Base-by-base conservation (phyloP, 768 basidiomycete species). In the Pleurotus citrinopileatus region DNA sequence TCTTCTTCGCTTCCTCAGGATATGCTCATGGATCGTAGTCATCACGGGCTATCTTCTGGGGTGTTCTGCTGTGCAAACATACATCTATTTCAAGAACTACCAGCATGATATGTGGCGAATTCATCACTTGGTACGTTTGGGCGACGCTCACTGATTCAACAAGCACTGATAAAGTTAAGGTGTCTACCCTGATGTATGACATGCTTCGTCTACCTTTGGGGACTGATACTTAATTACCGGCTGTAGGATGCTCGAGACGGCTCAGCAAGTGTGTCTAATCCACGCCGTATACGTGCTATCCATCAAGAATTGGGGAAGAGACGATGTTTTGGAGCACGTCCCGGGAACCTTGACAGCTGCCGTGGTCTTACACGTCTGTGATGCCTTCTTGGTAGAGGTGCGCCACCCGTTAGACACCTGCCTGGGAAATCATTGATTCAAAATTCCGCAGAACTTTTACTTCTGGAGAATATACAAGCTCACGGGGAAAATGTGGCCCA, bases 11-110 rank as follows among this genome's bases (percentile, higher is more conserved):
- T 8, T n/a, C 15, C 48, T 8, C 38, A 6, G 17, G 19, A 10
- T 17, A 23, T 20, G 15, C 34, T 50, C 20, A 51, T 51, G 20
- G 4, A 3, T 3, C 38, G 10, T n/a, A 51, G 48, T 32, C 48
- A 25, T 51, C 29, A 51, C 48, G 2, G 48, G 48, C 7, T 51
- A 51, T 25, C 29, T 51, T 10, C 34, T 51, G 15, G 48, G 48
- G 19, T 51, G 48, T 26, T 51, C 48, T 19, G 48, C 48, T 3
- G 48, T 51, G 10, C 48, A 51, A 23, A 51, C 48, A 5, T 51
- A 51, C 34, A 26, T 51, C 12, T 36, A 51, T 23, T 47, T 36
- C 34, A 51, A 51, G 48, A 37, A 51, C 34, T 51, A 19, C 34
- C 48, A 20, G 13, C 6, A 15, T 13, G 48, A 51, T 25, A 4